phyloP scores from a whole-genome alignment of 1,284 basidiomycete genomes.

The Somion occarium region DNA sequence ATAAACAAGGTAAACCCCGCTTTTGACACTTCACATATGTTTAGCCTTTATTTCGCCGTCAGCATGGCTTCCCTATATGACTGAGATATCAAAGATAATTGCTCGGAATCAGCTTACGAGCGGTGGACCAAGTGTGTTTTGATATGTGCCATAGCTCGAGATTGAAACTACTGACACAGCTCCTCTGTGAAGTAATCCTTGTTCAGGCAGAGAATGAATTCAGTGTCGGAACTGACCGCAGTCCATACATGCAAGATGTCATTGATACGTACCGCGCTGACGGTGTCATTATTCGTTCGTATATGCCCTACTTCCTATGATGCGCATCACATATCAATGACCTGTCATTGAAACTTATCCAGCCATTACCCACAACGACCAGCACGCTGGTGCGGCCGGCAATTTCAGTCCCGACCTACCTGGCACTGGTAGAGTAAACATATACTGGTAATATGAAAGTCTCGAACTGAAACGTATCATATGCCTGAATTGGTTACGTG shows the following conservation, averaged over 20 bases:
- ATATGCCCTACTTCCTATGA: not conserved
- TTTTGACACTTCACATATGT: not conserved
- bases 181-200: too few relatives aligned
- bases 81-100: conserved; percentile 42
- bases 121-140: conserved; percentile 41
- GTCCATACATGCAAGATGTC: conserved; percentile 46
- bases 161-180: conserved; percentile 18
- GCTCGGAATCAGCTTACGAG: conserved; percentile 47
- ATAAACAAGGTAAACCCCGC: conserved; percentile 30
- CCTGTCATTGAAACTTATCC: not conserved
- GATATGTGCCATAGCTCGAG: not conserved
- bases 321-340: not conserved
- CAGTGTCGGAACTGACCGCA: conserved; percentile 34
- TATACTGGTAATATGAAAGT: conserved; percentile 35
- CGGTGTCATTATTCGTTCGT: conserved; percentile 44
- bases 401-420: conserved; percentile 43
- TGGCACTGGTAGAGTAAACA: conserved; percentile 39
- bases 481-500: not conserved
- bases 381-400: conserved; percentile 36
- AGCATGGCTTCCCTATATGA: conserved; percentile 54
- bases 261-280: conserved; percentile 41
- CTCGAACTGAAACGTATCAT: not conserved
- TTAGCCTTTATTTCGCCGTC: not conserved
- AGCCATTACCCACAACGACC: conserved; percentile 46
- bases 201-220: conserved; percentile 60